phyloP scores from a whole-genome alignment of 1,284 basidiomycete genomes.

The Fomitopsis betulina region DNA sequence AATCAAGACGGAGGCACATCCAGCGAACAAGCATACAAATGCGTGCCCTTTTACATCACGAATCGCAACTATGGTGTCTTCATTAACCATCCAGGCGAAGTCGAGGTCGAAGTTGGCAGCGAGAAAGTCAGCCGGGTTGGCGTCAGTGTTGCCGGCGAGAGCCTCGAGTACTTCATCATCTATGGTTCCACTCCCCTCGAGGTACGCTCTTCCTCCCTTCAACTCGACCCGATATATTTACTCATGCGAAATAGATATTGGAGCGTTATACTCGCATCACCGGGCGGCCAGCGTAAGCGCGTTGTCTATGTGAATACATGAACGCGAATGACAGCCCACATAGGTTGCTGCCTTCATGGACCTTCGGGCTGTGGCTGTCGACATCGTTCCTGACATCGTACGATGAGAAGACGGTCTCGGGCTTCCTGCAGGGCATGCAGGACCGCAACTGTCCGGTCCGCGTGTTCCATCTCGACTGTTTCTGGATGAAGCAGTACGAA shows the following conservation, averaged over 20 bases:
- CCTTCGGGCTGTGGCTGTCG: conserved; percentile 73
- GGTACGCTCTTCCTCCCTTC: conserved; percentile 31
- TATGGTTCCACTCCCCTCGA: conserved; percentile 60
- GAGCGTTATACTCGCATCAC: conserved; percentile 62
- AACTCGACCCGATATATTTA: neutral
- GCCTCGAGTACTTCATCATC: conserved; percentile 67
- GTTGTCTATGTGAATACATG: neutral
- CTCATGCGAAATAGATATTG: conserved; percentile 38
- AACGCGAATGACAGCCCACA: conserved; percentile 3
- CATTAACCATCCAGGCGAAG: conserved; percentile 74
- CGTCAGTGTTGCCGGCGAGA: conserved; percentile 58
- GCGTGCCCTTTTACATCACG: conserved; percentile 68
- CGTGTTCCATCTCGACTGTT: conserved; percentile 78
- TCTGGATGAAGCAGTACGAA: conserved; percentile 80
- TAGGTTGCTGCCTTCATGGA: conserved; percentile 66
- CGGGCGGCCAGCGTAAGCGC: conserved; percentile 53
- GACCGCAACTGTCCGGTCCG: conserved; percentile 64
- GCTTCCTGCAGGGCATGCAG: conserved; percentile 69
- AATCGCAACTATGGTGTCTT: conserved; percentile 71
- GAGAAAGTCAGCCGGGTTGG: conserved; percentile 74
- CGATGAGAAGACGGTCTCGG: conserved; percentile 60
- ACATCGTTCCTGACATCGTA: conserved; percentile 74
- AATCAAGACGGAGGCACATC: conserved; percentile 71
- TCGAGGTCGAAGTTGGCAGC: conserved; percentile 69
- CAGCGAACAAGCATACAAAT: conserved; percentile 73